Evolutionary conservation across 352 stramenopile genomes (phyloP), one percentile per base, ranked within the genome.

Genomic region (Globisporangium paroecandrum): DNA sequence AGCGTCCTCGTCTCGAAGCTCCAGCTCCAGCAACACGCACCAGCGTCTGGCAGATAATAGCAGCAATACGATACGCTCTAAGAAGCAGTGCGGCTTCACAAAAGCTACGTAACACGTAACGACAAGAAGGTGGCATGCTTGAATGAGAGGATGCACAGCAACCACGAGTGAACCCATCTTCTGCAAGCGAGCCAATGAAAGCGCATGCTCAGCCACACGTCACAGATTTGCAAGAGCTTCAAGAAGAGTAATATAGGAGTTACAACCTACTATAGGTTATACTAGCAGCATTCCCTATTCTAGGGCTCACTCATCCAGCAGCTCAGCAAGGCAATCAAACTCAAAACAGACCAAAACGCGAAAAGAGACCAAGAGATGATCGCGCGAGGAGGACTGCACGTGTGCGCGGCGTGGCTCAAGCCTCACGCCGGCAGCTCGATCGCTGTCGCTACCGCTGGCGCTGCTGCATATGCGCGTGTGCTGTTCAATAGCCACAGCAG

Each of bases 1-100:
- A 70, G 72, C 25, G 68, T 79, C 15, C 77, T 91, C 32, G 77
- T 85, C 20, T 72, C 81, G n/a, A 89, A 82, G 54, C 73, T 91
- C 5, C 81, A 85, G 69, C 32, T 69, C 43, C 58, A 65, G n/a
- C 65, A 64, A 22, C 53, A 20, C 58, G 3, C 24, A 25, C 4
- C 47, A 57, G 4, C 1, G 20, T 3, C 51, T n/a, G 6, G 13
- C 0, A 4, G 24, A 58, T 32, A 32, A 24, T 32, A 32, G 27
- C 27, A 32, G 6, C 2, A 32, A 32, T 32, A 32, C 3, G 27
- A 32, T 32, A 32, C 27, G 3, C 27, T 32, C 27, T 32, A 32
- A 32, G 27, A 32, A 32, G 27, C 27, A 32, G 3, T 32, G 32
- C 32, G 32, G 32, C 27, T 32, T 32, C 7, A 36, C 32, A 10